These are phyloP conservation scores for Aspergillus nomiae DNA, from an alignment of 2,329 filamentous ascomycete species.

Conservation along the genomic window DNA sequence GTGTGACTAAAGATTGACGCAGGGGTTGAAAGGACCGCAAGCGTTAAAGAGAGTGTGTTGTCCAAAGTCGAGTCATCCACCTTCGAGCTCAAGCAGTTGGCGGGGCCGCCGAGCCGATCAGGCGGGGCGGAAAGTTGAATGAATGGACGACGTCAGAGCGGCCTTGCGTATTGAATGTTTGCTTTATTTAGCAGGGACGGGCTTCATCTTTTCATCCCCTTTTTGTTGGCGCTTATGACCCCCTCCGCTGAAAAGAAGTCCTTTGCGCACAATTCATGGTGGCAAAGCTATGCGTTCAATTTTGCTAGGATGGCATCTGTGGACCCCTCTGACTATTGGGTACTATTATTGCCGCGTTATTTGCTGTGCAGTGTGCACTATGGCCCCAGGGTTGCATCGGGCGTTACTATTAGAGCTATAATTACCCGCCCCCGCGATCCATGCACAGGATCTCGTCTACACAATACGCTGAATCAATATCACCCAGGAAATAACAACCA, in stretches of 20 bases:
- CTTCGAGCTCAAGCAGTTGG: background rate
- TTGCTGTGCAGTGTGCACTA: background rate
- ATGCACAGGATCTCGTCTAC: background rate
- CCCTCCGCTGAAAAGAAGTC: background rate
- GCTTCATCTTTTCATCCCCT: background rate
- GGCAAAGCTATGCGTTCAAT: background rate
- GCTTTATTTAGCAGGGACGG: background rate
- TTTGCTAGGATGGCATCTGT: background rate
- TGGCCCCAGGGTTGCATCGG: background rate
- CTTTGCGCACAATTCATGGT: background rate
- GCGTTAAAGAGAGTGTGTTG: conserved; percentile 1
- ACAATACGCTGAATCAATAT: background rate
- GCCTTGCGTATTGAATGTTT: background rate
- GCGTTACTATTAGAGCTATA: background rate
- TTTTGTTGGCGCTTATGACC: background rate
- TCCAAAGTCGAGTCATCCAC: conserved; percentile 1
- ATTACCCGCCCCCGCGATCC: background rate
- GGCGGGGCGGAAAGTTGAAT: conserved; percentile 10
- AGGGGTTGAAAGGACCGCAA: background rate
- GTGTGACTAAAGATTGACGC: background rate
- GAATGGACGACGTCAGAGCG: conserved; percentile 17
- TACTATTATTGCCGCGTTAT: background rate
- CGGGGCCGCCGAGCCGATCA: conserved; percentile 15
- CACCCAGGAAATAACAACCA: background rate
- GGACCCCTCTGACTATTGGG: background rate